Conservation (phyloP, 331 rosid species). For the Pyrus hybrid region DNA sequence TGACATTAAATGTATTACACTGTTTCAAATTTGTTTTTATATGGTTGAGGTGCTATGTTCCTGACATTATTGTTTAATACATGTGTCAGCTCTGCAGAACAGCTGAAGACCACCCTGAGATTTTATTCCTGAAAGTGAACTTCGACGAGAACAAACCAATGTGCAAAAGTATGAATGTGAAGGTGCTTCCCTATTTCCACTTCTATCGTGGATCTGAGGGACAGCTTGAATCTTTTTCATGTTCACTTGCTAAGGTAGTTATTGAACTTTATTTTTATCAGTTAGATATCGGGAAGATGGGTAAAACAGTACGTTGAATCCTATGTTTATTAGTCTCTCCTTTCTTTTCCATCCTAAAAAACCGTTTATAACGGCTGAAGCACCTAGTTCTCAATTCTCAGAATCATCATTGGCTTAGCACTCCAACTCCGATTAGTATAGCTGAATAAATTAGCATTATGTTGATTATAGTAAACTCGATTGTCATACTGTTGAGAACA, state of each 20-base stretch:
- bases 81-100: constrained; percentile 84
- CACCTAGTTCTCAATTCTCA: not conserved
- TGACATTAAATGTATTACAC: not conserved
- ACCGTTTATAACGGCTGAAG: not conserved
- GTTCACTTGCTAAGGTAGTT: constrained; percentile 57
- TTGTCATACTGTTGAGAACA: not conserved
- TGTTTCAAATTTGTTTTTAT: constrained; percentile 7
- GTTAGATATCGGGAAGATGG: not conserved
- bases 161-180: constrained; percentile 95
- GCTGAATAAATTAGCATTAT: not conserved
- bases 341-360: not conserved
- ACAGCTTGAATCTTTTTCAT: constrained; percentile 85
- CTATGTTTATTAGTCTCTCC: not conserved
- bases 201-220: constrained; percentile 97
- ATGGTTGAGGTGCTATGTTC: not conserved
- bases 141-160: constrained; percentile 94
- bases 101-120: constrained; percentile 88
- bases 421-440: not conserved
- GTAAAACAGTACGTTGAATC: not conserved
- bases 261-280: not conserved
- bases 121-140: constrained; percentile 80
- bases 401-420: not conserved
- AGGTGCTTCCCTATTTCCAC: constrained; percentile 96
- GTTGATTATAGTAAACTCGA: not conserved
- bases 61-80: constrained; percentile 19